A percentile compares a stretch with the other conserved stretches of the same genome.
These are phyloP conservation scores for Solanum dulcamara DNA, from an alignment of 257 asterid genomes.

Conservation along the genomic window DNA sequence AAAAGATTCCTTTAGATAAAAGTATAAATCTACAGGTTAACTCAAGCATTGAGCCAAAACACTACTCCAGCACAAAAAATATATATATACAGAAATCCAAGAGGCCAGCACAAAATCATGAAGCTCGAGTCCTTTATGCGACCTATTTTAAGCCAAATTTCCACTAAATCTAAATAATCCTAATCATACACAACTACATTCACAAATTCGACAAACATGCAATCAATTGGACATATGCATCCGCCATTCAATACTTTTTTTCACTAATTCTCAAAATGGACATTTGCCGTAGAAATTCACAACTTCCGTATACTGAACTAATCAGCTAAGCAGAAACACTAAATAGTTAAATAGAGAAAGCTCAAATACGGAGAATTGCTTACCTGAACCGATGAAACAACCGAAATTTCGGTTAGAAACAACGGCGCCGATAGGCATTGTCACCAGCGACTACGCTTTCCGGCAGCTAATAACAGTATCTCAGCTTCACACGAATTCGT, in stretches of 20 bases:
- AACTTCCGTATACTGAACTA: neutral
- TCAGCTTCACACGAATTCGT: neutral
- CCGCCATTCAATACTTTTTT: neutral
- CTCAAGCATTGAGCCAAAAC: neutral
- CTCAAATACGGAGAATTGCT: neutral
- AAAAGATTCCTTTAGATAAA: neutral
- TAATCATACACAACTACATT: neutral
- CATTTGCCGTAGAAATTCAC: neutral
- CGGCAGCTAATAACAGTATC: neutral
- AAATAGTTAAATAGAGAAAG: neutral
- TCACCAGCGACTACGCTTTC: slow-evolving; percentile 14
- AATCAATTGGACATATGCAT: neutral
- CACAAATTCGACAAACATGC: neutral
- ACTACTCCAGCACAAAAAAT: neutral
- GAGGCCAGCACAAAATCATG: neutral
- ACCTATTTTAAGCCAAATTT: neutral
- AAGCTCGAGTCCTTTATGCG: neutral
- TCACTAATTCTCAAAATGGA: neutral
- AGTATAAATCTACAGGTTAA: neutral
- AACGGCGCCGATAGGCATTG: slow-evolving; percentile 73
- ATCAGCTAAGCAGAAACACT: neutral
- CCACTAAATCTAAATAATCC: neutral
- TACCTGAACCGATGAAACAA: slow-evolving; percentile 59
- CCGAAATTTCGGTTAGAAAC: slow-evolving; percentile 68
- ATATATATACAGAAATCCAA: neutral